Evolutionary conservation across 1,284 basidiomycete genomes (phyloP).

Genomic region (Cryptococcus depauperatus): DNA sequence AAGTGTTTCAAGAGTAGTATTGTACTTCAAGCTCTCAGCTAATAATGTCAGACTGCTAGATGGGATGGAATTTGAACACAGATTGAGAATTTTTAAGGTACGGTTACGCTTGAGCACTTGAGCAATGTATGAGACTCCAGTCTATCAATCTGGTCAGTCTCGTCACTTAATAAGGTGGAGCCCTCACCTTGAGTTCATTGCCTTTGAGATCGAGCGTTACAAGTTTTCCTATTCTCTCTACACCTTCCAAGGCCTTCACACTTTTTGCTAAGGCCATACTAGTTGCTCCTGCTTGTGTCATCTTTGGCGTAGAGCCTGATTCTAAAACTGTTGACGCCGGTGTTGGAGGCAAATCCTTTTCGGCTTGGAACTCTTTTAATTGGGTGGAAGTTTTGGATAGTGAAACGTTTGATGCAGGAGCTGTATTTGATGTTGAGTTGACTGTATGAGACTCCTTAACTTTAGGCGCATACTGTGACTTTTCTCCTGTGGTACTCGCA

Average conservation of each 20-base stretch:
- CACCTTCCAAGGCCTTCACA: constrained; percentile 70
- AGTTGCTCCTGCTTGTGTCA: constrained; percentile 29
- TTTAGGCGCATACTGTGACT: too few relatives aligned
- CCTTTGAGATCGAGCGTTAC: constrained; percentile 83
- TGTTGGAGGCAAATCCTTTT: too few relatives aligned
- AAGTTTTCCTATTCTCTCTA: constrained; percentile 75
- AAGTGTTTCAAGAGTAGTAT: constrained; percentile 84
- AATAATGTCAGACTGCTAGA: constrained; percentile 68
- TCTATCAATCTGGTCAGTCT: constrained; percentile 44
- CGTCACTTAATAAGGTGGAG: constrained; percentile 3
- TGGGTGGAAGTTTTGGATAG: too few relatives aligned
- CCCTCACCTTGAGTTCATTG: constrained; percentile 76
- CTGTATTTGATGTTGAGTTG: too few relatives aligned
- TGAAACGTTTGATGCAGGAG: too few relatives aligned
- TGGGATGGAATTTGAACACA: constrained; percentile 90
- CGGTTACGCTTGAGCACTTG: constrained; percentile 94
- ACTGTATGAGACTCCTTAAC: too few relatives aligned
- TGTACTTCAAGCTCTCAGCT: constrained; percentile 93
- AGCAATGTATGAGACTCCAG: constrained; percentile 78
- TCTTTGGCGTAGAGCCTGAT: too few relatives aligned
- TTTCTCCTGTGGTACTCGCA: too few relatives aligned
- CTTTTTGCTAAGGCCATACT: constrained; percentile 50
- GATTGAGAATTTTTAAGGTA: constrained; percentile 85
- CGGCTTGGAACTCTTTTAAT: too few relatives aligned
- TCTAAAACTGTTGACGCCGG: too few relatives aligned